Evolutionary conservation across 2,329 filamentous ascomycete species (phyloP), one percentile per base, ranked within the genome.

Genomic region (Cladosporium sp.): DNA sequence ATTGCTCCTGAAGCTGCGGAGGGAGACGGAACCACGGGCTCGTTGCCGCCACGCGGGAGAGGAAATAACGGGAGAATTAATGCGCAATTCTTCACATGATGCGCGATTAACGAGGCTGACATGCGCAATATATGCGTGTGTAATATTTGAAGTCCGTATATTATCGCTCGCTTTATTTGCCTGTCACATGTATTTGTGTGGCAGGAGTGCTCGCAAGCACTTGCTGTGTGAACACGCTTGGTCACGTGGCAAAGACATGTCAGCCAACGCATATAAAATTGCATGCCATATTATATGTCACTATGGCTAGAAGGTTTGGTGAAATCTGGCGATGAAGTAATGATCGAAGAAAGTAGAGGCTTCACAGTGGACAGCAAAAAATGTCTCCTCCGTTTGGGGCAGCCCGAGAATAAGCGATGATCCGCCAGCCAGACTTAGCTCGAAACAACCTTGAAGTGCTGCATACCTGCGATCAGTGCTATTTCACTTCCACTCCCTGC

Each of bases 331-430:
- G 41, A 47, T 47, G 41, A 47, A 47, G 41, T 47, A 47, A 47
- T 47, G 41, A 47, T 47, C 41, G 41, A 47, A 24, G n/a, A 47
- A 47, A 47, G 41, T 24, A 47, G n/a, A 47, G 41, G n/a, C 8
- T 12, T 47, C 8, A 10, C 14, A 47, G 41, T 47, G 41, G 41
- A 21, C 41, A 47, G 41, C 41, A 2, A 47, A 47, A 47, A 47
- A 47, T 55, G 52, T 32, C 52, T 55, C 12, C 4, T 55, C 18
- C 30, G 52, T 55, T 30, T 55, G 52, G 28, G n/a, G 41, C 14
- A 21, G 41, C 15, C 52, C 52, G 52, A 55, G 52, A 55, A 32
- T 55, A 55, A 55, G 52, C 52, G 52, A 55, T 24, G 52, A 55
- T 55, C 52, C 52, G 52, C 52, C 32, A 55, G 52, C 52, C n/a